Evolutionary conservation across 441 rosid species (phyloP), one percentile per base, ranked within the genome.

Genomic region (Jatropha podagrica): DNA sequence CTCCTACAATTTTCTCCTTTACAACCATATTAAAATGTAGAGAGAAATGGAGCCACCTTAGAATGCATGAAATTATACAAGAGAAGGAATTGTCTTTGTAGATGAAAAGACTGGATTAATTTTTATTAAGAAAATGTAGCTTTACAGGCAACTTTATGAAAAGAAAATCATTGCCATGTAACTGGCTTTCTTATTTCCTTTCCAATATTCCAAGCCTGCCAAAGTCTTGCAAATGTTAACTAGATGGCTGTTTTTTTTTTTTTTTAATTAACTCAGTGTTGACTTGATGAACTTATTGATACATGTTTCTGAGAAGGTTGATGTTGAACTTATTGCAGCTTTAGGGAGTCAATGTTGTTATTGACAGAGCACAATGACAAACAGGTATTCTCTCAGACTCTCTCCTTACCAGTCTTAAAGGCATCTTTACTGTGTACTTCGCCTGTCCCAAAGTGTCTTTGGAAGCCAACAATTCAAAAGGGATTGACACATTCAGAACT

Each of bases 341-440:
- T 95, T 80, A 85, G 80, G 76, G 93, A 90, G 63, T 93, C 99
- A 51, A 91, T 95, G 44, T 86, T 95, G 81, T 91, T 94, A 56
- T 88, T 95, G 84, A 93, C 99, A 38, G 99, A 93, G 84, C 99
- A 95, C 76, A 88, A 86, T 66, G 98, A 95, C 84, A 91, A 87
- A 81, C 92, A 92, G 97, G 98, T 95, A 79, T 27, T 46, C 9
- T 68, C 61, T 78, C 64, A 20, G 59, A 72, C 59, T 64, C 48
- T 76, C 48, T 62, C 9, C 51, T 54, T 61, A 37, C 42, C 17
- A 15, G 27, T 49, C 59, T 26, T 32, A 20, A 6, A 40, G 48
- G 42, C 49, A 20, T 49, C 23, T 61, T 23, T 26, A 49, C 17
- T 60, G 58, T 67, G 52, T 56, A 15, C 66, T 51, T 12, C 18